These are phyloP conservation scores for Eucalyptus tenuipes DNA, from an alignment of 345 rosid species.

Conservation along the genomic window DNA sequence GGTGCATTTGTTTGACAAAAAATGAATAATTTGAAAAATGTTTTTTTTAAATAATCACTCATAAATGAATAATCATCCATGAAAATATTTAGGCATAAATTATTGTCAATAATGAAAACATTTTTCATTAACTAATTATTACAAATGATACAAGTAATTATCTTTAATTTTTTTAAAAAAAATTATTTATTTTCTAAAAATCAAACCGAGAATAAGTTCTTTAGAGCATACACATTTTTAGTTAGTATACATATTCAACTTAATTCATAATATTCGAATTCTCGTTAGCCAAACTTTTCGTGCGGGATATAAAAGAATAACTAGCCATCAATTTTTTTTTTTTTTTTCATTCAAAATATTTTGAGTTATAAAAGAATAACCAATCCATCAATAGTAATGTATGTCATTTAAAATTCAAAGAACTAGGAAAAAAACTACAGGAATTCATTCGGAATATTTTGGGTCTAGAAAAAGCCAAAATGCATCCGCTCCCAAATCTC, in stretches of 20 bases:
- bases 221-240: background rate
- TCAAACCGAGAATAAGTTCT: rapidly evolving
- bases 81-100: no score
- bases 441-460: background rate
- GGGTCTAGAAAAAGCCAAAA: background rate
- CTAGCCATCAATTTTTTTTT: background rate
- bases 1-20: background rate
- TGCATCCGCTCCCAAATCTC: background rate
- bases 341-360: no score
- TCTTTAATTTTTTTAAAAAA: no score
- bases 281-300: background rate
- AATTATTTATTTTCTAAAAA: no score
- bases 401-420: background rate
- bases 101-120: no score
- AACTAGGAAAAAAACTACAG: background rate
- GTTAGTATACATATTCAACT: background rate
- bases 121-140: no score
- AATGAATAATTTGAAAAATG: no score
- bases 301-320: background rate
- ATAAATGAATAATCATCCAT: no score
- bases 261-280: background rate
- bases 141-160: no score
- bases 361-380: background rate
- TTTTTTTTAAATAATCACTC: no score
- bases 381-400: background rate